Evolutionary conservation across 441 rosid genomes (phyloP).

Genomic region (Dalechampia spathulata): DNA sequence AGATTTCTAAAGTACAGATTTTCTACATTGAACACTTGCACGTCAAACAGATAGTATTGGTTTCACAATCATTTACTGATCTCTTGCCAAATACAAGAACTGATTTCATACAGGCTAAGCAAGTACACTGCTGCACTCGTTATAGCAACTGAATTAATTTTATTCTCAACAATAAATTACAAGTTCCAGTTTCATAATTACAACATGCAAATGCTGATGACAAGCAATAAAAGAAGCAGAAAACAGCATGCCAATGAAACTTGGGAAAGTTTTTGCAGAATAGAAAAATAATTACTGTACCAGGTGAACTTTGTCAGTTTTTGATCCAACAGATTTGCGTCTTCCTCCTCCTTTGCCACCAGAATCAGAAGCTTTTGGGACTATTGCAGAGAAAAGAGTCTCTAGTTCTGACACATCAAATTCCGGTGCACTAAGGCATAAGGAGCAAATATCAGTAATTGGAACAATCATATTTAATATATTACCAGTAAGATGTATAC

Average conservation of each 20-base stretch:
- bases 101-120: background rate
- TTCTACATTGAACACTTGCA: too few relatives aligned
- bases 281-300: slow-evolving; percentile 26
- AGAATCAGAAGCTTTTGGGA: slow-evolving; percentile 55
- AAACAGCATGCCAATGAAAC: background rate
- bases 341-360: slow-evolving; percentile 56
- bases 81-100: background rate
- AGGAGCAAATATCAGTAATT: slow-evolving; percentile 9
- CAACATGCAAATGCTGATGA: background rate
- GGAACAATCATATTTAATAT: slow-evolving; percentile 3
- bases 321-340: slow-evolving; percentile 67
- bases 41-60: background rate
- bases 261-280: background rate
- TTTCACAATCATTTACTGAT: background rate
- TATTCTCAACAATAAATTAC: background rate
- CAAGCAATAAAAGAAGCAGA: slow-evolving; percentile 4
- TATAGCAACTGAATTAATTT: background rate
- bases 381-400: slow-evolving; percentile 78
- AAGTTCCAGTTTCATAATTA: background rate
- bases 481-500: background rate
- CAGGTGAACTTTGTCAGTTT: slow-evolving; percentile 84
- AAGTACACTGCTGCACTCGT: background rate
- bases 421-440: slow-evolving; percentile 58
- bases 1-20: too few relatives aligned
- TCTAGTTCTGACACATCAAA: slow-evolving; percentile 95